Percentiles rank a stretch among this genome's conserved stretches.
Conservation (phyloP, 2,329 filamentous ascomycete species). For the Oidium heveae region DNA sequence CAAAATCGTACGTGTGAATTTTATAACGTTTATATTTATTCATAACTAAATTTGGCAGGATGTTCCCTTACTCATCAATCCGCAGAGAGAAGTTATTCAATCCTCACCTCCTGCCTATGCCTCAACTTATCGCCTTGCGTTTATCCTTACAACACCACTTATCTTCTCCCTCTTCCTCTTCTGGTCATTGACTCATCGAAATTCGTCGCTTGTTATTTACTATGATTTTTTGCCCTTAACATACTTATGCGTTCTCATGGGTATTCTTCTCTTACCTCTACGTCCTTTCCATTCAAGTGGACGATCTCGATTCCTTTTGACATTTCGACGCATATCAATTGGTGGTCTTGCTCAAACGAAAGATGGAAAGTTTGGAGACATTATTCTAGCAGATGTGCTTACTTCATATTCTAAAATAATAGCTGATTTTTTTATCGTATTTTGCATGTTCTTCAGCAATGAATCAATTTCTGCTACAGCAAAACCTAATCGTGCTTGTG, state of each 20-base stretch:
- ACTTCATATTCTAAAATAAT: constrained; percentile 88
- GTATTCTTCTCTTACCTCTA: constrained; percentile 49
- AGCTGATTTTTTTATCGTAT: constrained; percentile 64
- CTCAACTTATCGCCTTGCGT: constrained; percentile 68
- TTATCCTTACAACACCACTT: constrained; percentile 48
- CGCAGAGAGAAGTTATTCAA: constrained; percentile 41
- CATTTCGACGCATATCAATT: constrained; percentile 51
- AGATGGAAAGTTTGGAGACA: constrained; percentile 85
- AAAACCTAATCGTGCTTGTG: constrained; percentile 58
- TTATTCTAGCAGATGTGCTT: constrained; percentile 76
- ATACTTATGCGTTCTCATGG: constrained; percentile 48
- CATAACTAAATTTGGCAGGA: constrained; percentile 23
- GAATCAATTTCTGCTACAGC: constrained; percentile 47
- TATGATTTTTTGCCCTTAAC: constrained; percentile 74
- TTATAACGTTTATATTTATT: neutral
- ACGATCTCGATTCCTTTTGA: constrained; percentile 49
- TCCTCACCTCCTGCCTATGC: constrained; percentile 51
- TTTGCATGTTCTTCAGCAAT: constrained; percentile 67
- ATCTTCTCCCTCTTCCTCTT: constrained; percentile 50
- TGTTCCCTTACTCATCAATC: constrained; percentile 64
- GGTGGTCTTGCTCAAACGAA: constrained; percentile 68
- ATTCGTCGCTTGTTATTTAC: constrained; percentile 40
- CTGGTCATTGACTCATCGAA: constrained; percentile 55
- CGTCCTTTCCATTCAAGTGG: constrained; percentile 45
- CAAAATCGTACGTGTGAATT: constrained; percentile 35